Conservation (phyloP, 2,329 filamentous ascomycete species). For the Clarireedia homoeocarpa region DNA sequence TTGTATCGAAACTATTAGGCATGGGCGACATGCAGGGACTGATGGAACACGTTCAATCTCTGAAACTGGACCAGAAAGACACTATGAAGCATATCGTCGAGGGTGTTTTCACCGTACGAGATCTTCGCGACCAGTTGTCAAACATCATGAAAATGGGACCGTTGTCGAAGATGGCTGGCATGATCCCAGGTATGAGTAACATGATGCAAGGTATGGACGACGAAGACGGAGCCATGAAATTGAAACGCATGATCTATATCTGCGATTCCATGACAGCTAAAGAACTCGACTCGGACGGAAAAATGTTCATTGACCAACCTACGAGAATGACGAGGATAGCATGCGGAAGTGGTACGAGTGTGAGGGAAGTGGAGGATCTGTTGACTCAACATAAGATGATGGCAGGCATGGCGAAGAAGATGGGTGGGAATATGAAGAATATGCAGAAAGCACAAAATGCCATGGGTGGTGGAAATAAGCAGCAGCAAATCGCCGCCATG, state of each 20-base stretch:
- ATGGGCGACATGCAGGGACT: slow-evolving; percentile 96
- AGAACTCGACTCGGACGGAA: slow-evolving; percentile 91
- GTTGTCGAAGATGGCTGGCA: slow-evolving; percentile 92
- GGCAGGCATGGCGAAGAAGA: slow-evolving; percentile 98
- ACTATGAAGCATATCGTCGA: slow-evolving; percentile 99
- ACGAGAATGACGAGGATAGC: slow-evolving; percentile 89
- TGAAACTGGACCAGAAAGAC: slow-evolving; percentile 95
- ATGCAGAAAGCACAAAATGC: slow-evolving; percentile 90
- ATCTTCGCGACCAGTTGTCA: slow-evolving; percentile 87
- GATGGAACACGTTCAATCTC: slow-evolving; percentile 90
- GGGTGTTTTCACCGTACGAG: slow-evolving; percentile 90
- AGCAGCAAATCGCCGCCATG: slow-evolving; percentile 93
- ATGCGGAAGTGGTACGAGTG: slow-evolving; percentile 79
- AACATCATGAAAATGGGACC: slow-evolving; percentile 99
- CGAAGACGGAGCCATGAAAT: slow-evolving; percentile 85
- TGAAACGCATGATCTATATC: slow-evolving; percentile 98
- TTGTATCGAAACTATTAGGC: slow-evolving; percentile 86
- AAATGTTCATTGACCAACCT: slow-evolving; percentile 87
- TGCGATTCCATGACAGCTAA: slow-evolving; percentile 97
- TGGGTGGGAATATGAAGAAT: slow-evolving; percentile 96
- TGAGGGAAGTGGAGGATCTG: slow-evolving; percentile 89
- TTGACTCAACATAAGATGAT: slow-evolving; percentile 99
- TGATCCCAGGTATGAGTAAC: slow-evolving; percentile 92
- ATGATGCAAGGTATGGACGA: slow-evolving; percentile 97
- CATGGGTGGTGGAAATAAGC: slow-evolving; percentile 84